Base-by-base conservation (phyloP, 345 rosid species). In the Arabidopsis arenosa region DNA sequence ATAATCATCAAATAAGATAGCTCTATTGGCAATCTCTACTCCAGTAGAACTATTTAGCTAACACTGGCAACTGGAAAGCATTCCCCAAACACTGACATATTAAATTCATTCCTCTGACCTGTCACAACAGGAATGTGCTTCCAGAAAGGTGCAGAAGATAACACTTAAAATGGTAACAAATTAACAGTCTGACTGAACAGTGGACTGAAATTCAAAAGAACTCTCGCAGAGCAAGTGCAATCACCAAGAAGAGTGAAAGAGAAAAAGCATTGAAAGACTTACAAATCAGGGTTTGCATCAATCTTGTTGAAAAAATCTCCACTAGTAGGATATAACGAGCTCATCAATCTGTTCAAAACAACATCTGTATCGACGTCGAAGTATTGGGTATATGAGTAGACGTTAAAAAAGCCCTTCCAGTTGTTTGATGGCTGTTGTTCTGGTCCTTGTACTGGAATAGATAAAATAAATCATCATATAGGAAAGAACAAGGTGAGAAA, bases 201-300 rank as follows among this genome's bases (percentile, higher is more conserved):
- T 43, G 28, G 55, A 54, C 18, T 9, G 3, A 59, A 49, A 10
- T 33, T 43, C 70, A 21, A 61, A 44, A 63, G 58, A 71, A 17
- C 6, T 70, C 14, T 71, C 0, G 1, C 23, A 62, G 14, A 26
- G 49, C 45, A 45, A 68, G 6, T 7, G 3, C 9, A 47, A 48
- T 37, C 28, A 70, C 63, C 18, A 18, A 63, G 1, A 64, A 40
- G 37, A 30, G 45, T 51, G 45, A 33, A 3, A 3, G 32, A 28
- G 32, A 49, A 51, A 70, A 18, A 7, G 33, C 28, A 55, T 0
- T 28, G 69, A 51, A 61, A 63, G 67, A 86, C 98, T 95, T 82
- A 92, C 98, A 95, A 79, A 82, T 92, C 98, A 59, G 98, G 99
- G 75, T 95, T 92, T 33, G 97, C 96, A 77, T 90, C 92, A 30